Evolutionary conservation across 495 filamentous ascomycete genomes (phyloP), one percentile per base, ranked within the genome.

Genomic region (Symbiotaphrina buchneri): DNA sequence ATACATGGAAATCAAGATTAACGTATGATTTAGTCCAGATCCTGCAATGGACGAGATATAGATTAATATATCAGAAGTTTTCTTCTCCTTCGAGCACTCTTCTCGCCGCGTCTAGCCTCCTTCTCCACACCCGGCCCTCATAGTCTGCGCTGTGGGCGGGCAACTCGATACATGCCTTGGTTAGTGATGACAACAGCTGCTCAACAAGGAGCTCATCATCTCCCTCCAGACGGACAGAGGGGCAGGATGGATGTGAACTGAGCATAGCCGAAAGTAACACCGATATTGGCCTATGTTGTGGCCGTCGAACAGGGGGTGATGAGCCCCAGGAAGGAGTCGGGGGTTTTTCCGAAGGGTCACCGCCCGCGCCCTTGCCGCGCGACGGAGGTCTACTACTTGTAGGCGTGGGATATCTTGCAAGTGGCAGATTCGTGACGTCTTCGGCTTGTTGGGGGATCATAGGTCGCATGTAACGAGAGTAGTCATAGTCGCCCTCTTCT

Each of bases 401-500:
- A 19, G 30, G 18, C 18, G 6, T 7, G 3, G 3, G 3, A 18
- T 6, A 10, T 18, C 18, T 13, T 32, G 14, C 3, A 5, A 8
- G 11, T 19, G 14, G 25, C 2, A 18, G 18, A 23, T 23, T 23
- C 10, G 30, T 6, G 17, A n/a, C n/a, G n/a, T n/a, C n/a, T n/a
- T n/a, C n/a, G n/a, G n/a, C n/a, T n/a, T n/a, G n/a, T n/a, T n/a
- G n/a, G n/a, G n/a, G n/a, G 18, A 10, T 15, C 19, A 32, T 32
- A 10, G 8, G 5, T 15, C 28, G 11, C n/a, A n/a, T 16, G 10
- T 10, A 30, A 17, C 21, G 3, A 27, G 24, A 6, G 3, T 32
- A 2, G n/a, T 35, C 32, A 4, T 32, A 22, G 23, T 32, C 26
- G 15, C 28, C 32, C n/a, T 28, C 23, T 6, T 35, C 32, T 5